Conservation (phyloP, 225 moss, liverwort and hornwort species). For the Anthoceros angustus region DNA sequence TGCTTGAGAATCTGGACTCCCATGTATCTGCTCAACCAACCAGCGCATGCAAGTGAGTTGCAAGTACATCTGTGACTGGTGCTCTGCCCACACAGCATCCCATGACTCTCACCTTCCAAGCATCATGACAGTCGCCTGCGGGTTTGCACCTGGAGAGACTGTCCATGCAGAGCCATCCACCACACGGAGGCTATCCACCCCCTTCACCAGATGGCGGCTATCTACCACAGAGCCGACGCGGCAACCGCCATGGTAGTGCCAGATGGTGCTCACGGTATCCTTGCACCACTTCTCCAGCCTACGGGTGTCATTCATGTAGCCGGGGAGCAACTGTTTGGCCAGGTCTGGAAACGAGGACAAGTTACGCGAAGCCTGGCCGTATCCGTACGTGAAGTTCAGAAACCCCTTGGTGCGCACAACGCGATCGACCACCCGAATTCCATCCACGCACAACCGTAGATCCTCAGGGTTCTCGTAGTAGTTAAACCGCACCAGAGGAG, state of each 20-base stretch:
- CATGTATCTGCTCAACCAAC: conserved; percentile 39
- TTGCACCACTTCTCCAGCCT: neutral
- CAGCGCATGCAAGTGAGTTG: neutral
- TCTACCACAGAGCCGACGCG: conserved; percentile 14
- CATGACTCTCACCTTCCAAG: conserved; percentile 15
- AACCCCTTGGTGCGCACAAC: neutral
- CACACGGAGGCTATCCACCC: conserved; percentile 15
- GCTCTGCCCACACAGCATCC: no score
- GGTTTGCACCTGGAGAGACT: conserved; percentile 25
- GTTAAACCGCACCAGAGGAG: conserved; percentile 19
- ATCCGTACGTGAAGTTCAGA: neutral
- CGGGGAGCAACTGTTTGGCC: neutral
- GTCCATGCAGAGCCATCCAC: conserved; percentile 25
- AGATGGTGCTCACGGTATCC: neutral
- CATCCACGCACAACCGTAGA: conserved; percentile 13
- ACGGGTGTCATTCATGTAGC: neutral
- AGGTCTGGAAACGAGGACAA: neutral
- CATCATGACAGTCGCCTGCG: conserved; percentile 36
- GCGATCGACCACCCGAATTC: neutral
- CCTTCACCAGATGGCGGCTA: conserved; percentile 11
- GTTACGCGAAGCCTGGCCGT: neutral
- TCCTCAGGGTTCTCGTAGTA: conserved; percentile 17
- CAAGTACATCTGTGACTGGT: no score
- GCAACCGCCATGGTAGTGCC: neutral
- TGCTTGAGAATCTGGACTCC: conserved; percentile 51